Evolutionary conservation across 345 rosid genomes (phyloP).

Genomic region (Leavenworthia alabamica): DNA sequence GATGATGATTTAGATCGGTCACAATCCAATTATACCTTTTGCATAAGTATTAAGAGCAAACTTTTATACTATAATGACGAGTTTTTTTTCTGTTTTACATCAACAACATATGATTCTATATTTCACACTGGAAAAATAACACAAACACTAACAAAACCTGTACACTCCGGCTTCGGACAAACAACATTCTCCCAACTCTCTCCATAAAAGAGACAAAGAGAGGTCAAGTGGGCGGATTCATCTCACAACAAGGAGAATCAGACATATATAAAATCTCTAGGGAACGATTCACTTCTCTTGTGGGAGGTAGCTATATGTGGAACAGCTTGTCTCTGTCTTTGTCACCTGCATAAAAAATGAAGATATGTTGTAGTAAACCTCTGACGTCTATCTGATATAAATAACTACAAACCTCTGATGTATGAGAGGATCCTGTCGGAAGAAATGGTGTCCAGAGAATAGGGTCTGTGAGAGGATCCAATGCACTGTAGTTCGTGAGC

Average conservation of each 20-base stretch:
- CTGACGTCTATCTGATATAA: neutral
- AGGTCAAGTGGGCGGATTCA: constrained; percentile 19
- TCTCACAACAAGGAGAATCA: constrained; percentile 6
- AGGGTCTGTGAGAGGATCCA: constrained; percentile 76
- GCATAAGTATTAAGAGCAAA: constrained; percentile 11
- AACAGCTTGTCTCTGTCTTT: constrained; percentile 33
- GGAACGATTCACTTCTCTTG: constrained; percentile 21
- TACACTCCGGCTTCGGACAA: constrained; percentile 21
- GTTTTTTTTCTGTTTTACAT: constrained; percentile 4
- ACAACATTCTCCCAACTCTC: constrained; percentile 3
- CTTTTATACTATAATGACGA: constrained; percentile 16
- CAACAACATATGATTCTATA: constrained; percentile 14
- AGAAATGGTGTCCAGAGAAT: constrained; percentile 77
- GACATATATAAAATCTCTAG: neutral
- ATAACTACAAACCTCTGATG: constrained; percentile 55
- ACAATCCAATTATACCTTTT: neutral
- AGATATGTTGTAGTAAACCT: neutral
- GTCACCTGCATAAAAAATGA: constrained; percentile 20
- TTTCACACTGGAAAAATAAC: constrained; percentile 15
- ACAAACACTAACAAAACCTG: constrained; percentile 25
- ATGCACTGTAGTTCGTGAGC: constrained; percentile 62
- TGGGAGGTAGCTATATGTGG: constrained; percentile 29
- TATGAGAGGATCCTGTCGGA: constrained; percentile 60
- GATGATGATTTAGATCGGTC: neutral
- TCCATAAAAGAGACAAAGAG: neutral